A percentile compares a stretch with the other conserved stretches of the same genome.
These are phyloP conservation scores for Phycomyces nitens DNA, from an alignment of 192 early-diverging fungal species.

Conservation along the genomic window DNA sequence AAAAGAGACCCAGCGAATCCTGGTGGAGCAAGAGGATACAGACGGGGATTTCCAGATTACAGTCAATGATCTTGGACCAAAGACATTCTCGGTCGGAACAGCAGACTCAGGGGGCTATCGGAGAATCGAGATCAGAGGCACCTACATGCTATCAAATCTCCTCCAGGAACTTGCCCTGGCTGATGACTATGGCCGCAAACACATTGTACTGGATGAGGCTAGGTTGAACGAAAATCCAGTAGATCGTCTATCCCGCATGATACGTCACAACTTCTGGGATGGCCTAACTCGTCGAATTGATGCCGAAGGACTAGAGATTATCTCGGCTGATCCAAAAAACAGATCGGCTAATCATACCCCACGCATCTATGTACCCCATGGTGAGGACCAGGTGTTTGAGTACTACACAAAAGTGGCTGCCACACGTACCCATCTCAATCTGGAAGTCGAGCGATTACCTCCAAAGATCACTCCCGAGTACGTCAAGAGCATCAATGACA, in stretches of 20 bases:
- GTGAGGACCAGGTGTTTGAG: constrained; percentile 67
- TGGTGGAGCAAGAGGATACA: constrained; percentile 93
- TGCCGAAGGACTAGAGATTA: constrained; percentile 79
- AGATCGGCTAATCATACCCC: constrained; percentile 64
- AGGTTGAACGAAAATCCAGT: constrained; percentile 92
- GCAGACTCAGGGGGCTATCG: constrained; percentile 82
- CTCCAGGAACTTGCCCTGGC: constrained; percentile 94
- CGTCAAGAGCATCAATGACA: constrained; percentile 85
- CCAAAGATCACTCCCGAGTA: constrained; percentile 81
- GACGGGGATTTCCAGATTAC: constrained; percentile 96
- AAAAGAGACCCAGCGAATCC: constrained; percentile 65
- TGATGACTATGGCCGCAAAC: constrained; percentile 76
- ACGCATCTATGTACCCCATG: constrained; percentile 88
- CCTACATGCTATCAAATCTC: constrained; percentile 91
- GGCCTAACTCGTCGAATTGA: constrained; percentile 84
- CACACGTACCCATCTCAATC: constrained; percentile 61
- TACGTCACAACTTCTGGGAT: constrained; percentile 93
- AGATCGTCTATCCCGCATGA: constrained; percentile 82
- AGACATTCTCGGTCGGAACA: constrained; percentile 81
- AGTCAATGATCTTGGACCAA: constrained; percentile 87
- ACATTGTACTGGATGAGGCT: constrained; percentile 85
- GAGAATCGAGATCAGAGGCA: constrained; percentile 88
- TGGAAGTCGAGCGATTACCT: constrained; percentile 81
- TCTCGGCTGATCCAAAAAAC: constrained; percentile 92
- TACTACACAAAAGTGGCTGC: constrained; percentile 76